A percentile compares a stretch with the other conserved stretches of the same genome.
phyloP scores from a whole-genome alignment of 73 alveolate genomes.

The Symbiodinium pilosum region DNA sequence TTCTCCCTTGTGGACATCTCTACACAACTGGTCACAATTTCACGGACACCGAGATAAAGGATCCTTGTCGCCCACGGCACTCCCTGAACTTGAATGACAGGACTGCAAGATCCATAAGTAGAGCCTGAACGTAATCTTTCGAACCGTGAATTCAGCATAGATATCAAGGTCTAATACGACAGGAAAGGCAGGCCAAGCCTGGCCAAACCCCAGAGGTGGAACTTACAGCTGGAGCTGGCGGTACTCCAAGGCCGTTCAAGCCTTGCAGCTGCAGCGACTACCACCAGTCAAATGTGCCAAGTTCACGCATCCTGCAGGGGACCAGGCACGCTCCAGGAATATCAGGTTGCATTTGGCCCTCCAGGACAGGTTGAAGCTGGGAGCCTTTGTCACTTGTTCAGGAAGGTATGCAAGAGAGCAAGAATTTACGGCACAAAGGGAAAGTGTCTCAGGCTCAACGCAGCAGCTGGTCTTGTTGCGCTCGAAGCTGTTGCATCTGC shows the following conservation, averaged over 20 bases:
- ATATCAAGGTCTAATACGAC: no score
- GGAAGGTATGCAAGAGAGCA: background rate
- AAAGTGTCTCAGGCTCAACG: background rate
- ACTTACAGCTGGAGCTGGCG: constrained; percentile 14
- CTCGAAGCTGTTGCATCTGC: constrained; percentile 2
- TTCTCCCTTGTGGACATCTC: no score
- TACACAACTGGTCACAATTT: no score
- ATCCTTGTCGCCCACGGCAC: no score
- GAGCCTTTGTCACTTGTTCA: background rate
- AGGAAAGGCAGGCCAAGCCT: background rate
- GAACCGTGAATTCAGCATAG: no score
- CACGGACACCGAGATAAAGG: no score
- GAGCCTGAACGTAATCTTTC: no score
- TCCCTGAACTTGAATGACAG: no score
- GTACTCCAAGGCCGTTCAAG: background rate
- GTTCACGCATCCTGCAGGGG: background rate
- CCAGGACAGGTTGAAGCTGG: constrained; percentile 7
- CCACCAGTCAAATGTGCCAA: background rate
- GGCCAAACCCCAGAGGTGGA: constrained; percentile 1
- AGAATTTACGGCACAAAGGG: no score
- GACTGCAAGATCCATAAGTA: no score
- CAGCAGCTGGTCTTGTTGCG: constrained; percentile 3
- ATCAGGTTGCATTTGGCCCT: background rate
- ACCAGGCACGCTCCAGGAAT: background rate
- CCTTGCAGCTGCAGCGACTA: background rate